A percentile compares a stretch with the other conserved stretches of the same genome.
Evolutionary conservation across 139 green algal species (phyloP).

Genomic region (Chlorella sorokiniana): DNA sequence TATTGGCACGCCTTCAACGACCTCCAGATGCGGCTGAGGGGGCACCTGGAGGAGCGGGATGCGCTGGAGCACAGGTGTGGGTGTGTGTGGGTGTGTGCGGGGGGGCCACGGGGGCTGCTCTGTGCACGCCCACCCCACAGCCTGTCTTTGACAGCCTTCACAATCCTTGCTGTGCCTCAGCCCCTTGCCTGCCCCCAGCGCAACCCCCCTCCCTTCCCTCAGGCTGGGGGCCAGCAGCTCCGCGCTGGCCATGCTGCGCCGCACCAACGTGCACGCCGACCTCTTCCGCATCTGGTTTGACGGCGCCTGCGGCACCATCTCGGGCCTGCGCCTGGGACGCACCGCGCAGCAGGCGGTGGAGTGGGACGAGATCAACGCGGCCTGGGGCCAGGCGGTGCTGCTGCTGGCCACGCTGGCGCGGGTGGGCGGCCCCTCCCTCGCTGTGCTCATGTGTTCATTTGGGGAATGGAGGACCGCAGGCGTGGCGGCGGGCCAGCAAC

Average conservation of each 20-base stretch:
- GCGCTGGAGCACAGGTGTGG: slow-evolving; percentile 47
- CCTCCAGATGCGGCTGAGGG: slow-evolving; percentile 69
- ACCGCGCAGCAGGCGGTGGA: slow-evolving; percentile 77
- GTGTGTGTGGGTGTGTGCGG: background rate
- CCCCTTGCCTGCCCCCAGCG: background rate
- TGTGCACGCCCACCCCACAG: background rate
- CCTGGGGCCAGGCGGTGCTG: slow-evolving; percentile 91
- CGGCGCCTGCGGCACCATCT: slow-evolving; percentile 87
- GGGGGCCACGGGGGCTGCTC: background rate
- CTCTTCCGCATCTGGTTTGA: slow-evolving; percentile 91
- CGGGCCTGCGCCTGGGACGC: slow-evolving; percentile 85
- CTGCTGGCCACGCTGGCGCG: slow-evolving; percentile 93
- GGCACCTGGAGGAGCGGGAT: slow-evolving; percentile 78
- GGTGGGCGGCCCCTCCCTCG: slow-evolving; percentile 42
- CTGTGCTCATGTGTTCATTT: no score
- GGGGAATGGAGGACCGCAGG: background rate
- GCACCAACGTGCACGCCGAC: slow-evolving; percentile 67
- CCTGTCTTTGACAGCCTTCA: background rate
- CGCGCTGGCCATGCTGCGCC: slow-evolving; percentile 73
- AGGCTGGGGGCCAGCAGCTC: slow-evolving; percentile 42
- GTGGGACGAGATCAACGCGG: slow-evolving; percentile 98
- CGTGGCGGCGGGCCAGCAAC: no score
- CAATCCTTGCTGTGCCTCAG: background rate
- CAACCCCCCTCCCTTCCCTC: background rate
- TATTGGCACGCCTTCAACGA: slow-evolving; percentile 91